A percentile compares a stretch with the other conserved stretches of the same genome.
phyloP scores from a whole-genome alignment of 2,329 filamentous ascomycete genomes.

The Penicillium paneum region DNA sequence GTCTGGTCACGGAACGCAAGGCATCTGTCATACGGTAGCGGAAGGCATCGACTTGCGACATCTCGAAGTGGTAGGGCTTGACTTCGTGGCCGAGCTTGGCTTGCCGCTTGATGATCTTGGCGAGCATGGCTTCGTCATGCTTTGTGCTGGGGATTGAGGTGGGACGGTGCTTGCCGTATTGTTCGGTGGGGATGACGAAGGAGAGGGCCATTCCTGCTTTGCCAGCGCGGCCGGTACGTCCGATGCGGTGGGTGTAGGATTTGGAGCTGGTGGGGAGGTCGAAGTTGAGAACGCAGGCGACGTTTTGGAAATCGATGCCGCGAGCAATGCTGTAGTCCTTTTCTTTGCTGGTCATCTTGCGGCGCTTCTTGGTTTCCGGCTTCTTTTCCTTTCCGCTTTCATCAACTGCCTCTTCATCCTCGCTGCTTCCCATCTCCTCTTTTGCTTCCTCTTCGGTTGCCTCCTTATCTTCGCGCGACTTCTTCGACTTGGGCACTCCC shows the following conservation, averaged over 20 bases:
- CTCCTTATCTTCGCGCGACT: constrained; percentile 25
- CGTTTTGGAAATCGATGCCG: constrained; percentile 95
- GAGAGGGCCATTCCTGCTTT: constrained; percentile 94
- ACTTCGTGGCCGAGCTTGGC: constrained; percentile 74
- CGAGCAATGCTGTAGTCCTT: constrained; percentile 93
- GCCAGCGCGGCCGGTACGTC: constrained; percentile 85
- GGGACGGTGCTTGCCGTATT: constrained; percentile 84
- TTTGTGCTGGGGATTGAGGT: constrained; percentile 72
- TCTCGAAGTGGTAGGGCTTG: constrained; percentile 90
- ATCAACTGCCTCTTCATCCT: constrained; percentile 38
- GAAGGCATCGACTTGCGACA: constrained; percentile 90
- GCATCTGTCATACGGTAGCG: constrained; percentile 93
- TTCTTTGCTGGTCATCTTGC: constrained; percentile 65
- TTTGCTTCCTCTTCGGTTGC: constrained; percentile 27
- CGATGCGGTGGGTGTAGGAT: constrained; percentile 96
- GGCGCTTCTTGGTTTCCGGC: constrained; percentile 53
- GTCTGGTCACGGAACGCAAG: constrained; percentile 80
- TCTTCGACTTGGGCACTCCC: constrained; percentile 49
- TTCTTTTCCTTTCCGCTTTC: constrained; percentile 26
- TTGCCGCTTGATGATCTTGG: constrained; percentile 76
- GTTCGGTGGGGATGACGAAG: constrained; percentile 79
- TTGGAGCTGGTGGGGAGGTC: constrained; percentile 84
- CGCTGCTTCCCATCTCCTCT: constrained; percentile 35
- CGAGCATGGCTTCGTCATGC: constrained; percentile 79
- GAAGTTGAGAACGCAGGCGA: constrained; percentile 93